A percentile compares a stretch with the other conserved stretches of the same genome.
These are phyloP conservation scores for Besnoitia besnoiti DNA, from an alignment of 169 alveolate genomes.

Conservation along the genomic window DNA sequence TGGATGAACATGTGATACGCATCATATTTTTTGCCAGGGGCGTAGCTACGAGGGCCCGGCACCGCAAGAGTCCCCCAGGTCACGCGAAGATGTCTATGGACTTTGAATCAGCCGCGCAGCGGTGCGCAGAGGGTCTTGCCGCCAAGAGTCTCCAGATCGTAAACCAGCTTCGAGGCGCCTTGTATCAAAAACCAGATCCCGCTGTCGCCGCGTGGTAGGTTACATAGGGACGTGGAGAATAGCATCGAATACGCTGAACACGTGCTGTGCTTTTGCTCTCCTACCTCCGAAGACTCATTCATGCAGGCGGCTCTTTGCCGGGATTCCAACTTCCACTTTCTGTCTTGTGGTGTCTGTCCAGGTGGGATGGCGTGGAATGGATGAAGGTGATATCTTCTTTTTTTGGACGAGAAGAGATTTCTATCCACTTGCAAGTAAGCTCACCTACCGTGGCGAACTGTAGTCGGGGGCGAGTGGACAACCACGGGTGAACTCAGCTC, in stretches of 20 bases:
- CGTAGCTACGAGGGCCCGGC: background rate
- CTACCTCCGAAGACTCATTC: no score
- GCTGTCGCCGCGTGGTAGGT: background rate
- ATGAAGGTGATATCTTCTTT: background rate
- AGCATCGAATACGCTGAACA: no score
- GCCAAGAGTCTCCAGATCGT: slow-evolving; percentile 15
- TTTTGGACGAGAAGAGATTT: slow-evolving; percentile 39
- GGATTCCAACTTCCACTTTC: no score
- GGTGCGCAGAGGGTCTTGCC: slow-evolving; percentile 41
- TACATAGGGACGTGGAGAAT: background rate
- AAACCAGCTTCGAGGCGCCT: background rate
- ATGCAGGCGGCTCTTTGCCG: no score
- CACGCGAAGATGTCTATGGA: background rate
- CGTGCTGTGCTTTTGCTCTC: no score
- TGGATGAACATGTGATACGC: no score
- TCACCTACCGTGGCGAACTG: background rate
- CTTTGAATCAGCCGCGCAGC: slow-evolving; percentile 31
- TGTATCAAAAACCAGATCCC: slow-evolving; percentile 2
- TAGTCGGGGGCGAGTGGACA: no score
- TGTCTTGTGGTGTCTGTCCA: background rate
- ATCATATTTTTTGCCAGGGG: no score
- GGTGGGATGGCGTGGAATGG: slow-evolving; percentile 18
- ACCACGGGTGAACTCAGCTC: no score
- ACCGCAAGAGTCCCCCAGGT: background rate
- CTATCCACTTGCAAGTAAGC: slow-evolving; percentile 7